Conservation (phyloP, 1,284 basidiomycete species). For the Ganoderma meredithae region DNA sequence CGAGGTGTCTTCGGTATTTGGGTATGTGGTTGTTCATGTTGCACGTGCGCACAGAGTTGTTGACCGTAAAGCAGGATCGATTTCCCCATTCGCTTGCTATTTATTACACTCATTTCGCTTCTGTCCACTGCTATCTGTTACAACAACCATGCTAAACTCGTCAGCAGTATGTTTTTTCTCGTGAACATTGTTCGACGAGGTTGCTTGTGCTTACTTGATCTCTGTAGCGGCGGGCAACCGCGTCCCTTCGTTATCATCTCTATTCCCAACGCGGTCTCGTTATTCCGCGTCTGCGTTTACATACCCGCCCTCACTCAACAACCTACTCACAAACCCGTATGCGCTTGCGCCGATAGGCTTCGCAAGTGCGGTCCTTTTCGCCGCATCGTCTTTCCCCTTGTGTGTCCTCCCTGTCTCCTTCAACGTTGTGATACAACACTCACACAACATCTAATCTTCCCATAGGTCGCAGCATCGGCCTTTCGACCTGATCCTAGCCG, state of each 20-base stretch:
- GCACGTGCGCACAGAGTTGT: neutral
- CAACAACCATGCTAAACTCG: conserved; percentile 73
- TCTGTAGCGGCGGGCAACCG: conserved; percentile 59
- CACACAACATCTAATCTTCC: neutral
- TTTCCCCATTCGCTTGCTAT: conserved; percentile 70
- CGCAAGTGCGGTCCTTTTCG: conserved; percentile 50
- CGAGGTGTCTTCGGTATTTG: conserved; percentile 49
- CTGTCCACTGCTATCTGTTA: conserved; percentile 61
- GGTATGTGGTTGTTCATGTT: conserved; percentile 42
- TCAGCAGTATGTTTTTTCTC: conserved; percentile 59
- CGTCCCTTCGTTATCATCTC: conserved; percentile 54
- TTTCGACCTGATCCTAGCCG: conserved; percentile 80
- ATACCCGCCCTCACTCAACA: conserved; percentile 45
- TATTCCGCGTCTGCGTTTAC: conserved; percentile 42
- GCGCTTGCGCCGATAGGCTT: conserved; percentile 52
- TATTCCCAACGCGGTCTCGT: conserved; percentile 54
- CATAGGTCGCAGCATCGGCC: conserved; percentile 64
- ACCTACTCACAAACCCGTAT: conserved; percentile 61
- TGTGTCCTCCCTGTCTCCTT: conserved; percentile 44
- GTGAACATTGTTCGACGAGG: neutral
- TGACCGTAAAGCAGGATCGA: conserved; percentile 56
- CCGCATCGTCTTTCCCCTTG: conserved; percentile 56
- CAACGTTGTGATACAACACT: neutral
- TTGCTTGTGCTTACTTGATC: neutral
- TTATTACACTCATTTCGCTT: conserved; percentile 64